Evolutionary conservation across 805 yeast genomes (phyloP), one percentile per base, ranked within the genome.

Genomic region (Priceomyces melissophilus): DNA sequence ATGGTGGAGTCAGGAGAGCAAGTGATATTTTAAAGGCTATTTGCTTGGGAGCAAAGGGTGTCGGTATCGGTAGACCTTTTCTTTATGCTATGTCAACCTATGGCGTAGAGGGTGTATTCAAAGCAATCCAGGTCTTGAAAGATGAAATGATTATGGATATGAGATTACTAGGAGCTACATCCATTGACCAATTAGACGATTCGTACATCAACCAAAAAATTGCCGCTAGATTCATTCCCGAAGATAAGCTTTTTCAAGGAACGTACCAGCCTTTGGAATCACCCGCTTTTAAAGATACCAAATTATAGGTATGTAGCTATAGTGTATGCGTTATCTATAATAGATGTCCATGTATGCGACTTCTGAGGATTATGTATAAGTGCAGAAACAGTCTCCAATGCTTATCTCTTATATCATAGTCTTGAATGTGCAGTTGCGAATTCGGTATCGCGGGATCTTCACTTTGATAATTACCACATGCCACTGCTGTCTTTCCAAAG

Each of bases 1-100:
- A 86, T 54, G 93, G 95, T 39, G 93, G 93, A 29, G 70, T 85
- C 20, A 72, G 88, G 46, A 71, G 91, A 51, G 93, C 86, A 9
- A 76, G 88, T 3, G 95, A 86, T 55, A 63, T 86, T n/a, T 50
- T 85, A 37, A 85, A 86, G 54, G 91, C 93, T 0, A 58, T 86
- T 10, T 80, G 87, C 42, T 67, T 85, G 3, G 95, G 93, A 8
- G 93, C 91, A 23, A 78, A 73, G 43, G 87, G 86, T 3, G 81
- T 78, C 3, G 93, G 93, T 1, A 60, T 86, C 30, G 90, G 93
- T 4, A 70, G 91, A 42, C 87, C 90, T 2, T 81, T 85, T 58
- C 57, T 84, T 27, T 85, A 82, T 54, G 88, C 89, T 30, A 78
- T 84, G 80, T 73, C 86, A n/a, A 73, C 87, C 1, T 87, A 85